Conservation (phyloP, 2,329 filamentous ascomycete genomes). For the Tolypocladium ophioglossoides region DNA sequence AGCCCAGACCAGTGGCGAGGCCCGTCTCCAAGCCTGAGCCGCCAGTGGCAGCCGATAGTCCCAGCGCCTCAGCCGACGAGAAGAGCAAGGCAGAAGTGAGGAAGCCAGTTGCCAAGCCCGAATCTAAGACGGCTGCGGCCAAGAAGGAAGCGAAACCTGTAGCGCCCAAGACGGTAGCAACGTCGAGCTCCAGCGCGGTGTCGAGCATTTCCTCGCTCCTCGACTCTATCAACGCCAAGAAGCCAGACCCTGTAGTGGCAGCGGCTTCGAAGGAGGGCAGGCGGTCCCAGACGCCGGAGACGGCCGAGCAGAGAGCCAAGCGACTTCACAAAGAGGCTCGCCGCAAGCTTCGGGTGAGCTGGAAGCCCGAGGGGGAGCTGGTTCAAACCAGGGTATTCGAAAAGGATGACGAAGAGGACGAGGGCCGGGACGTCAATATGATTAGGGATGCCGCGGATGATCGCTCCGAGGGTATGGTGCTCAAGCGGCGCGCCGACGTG, state of each 20-base stretch:
- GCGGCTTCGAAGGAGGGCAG: constrained; percentile 41
- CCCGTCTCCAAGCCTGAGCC: constrained; percentile 25
- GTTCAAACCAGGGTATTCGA: constrained; percentile 59
- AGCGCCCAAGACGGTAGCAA: constrained; percentile 16
- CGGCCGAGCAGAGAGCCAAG: constrained; percentile 54
- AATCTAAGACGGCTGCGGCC: constrained; percentile 9
- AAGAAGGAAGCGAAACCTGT: constrained; percentile 19
- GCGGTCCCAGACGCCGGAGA: constrained; percentile 46
- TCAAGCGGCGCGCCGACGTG: constrained; percentile 41
- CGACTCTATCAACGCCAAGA: constrained; percentile 36
- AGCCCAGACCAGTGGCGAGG: constrained; percentile 33
- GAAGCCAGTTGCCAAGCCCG: constrained; percentile 9
- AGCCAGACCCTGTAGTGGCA: constrained; percentile 22
- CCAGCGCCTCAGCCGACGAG: constrained; percentile 17
- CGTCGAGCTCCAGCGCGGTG: constrained; percentile 22
- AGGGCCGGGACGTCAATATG: constrained; percentile 56
- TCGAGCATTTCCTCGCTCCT: constrained; percentile 46
- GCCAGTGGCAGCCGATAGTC: constrained; percentile 12
- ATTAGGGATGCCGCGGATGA: constrained; percentile 63
- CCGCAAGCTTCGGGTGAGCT: constrained; percentile 58
- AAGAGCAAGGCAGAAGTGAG: constrained; percentile 20
- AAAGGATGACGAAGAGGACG: constrained; percentile 61
- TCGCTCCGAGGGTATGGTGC: constrained; percentile 60
- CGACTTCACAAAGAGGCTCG: constrained; percentile 63
- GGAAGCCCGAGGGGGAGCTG: constrained; percentile 57